Evolutionary conservation across 495 filamentous ascomycete genomes (phyloP), one percentile per base, ranked within the genome.

Genomic region (Aspergillus cavernicola): DNA sequence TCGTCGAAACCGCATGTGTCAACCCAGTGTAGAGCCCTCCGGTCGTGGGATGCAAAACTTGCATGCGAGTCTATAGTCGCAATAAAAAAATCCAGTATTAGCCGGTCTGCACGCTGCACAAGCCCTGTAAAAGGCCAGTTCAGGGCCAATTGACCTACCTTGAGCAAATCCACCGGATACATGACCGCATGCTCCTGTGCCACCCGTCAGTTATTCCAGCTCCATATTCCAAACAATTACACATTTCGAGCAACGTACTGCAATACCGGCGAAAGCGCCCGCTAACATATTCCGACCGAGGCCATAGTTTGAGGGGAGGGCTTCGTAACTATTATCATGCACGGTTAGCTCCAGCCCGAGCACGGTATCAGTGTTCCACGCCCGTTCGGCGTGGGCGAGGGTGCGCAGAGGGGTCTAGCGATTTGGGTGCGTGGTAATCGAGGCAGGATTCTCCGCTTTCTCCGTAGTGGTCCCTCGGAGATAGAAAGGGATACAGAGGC

Each of bases 141-240:
- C 8, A 37, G 45, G 18, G 11, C n/a, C 39, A 39, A 44, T 50
- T 24, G 50, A 67, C 80, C 70, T 75, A 97, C 95, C 85, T 99
- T 99, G 52, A 99, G 85, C 56, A 96, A 83, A 74, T 99, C 93
- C 57, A 99, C 87, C 8, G 93, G 93, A 61, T 99, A 99, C 93
- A 99, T 96, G 56, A 95, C 90, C 45, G 92, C 92, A 69, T 92
- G 90, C 72, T 92, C 87, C 80, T 80, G 50, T 43, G 23, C 28
- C 36, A 48, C 53, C 29, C 33, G 41, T 67, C 60, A 67, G 66
- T 53, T 31, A 43, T 11, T 26, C 39, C 10, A 36, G 24, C 13
- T 11, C 33, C 20, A 40, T 23, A 2, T 29, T 20, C 35, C n/a
- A 23, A 15, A 47, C 37, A 50, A 22, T 8, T 50, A 29, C 53